Evolutionary conservation across 2,329 filamentous ascomycete genomes (phyloP), one percentile per base, ranked within the genome.

Genomic region (Alternaria arborescens): DNA sequence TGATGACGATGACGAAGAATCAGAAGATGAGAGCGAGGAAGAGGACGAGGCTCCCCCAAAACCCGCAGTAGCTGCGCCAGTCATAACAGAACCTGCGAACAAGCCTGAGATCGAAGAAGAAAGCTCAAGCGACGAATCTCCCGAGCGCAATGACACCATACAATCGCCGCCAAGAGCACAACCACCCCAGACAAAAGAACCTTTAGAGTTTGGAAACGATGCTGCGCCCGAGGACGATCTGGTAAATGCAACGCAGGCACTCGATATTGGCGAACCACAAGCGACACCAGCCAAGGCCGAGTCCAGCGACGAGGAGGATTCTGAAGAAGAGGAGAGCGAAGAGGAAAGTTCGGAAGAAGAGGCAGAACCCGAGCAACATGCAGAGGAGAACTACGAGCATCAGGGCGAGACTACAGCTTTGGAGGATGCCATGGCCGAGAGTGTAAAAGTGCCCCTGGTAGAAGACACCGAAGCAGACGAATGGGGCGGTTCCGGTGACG

Each of bases 341-440:
- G 67, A 69, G 4, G 67, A 66, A 40, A 53, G 56, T 20, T 61
- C 61, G 3, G 61, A 65, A 8, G 58, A 60, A 30, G 62, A 67
- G n/a, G 38, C 48, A 4, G 50, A 52, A 7, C 41, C 62, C 3
- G 66, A 67, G 24, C 67, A 70, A 34, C 68, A 68, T 22, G 65
- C 69, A 12, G 74, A 74, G 34, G 74, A 74, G 34, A 69, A 78
- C 41, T 84, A 84, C 64, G 82, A 84, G 58, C 79, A 82, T 60
- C 82, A 85, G 58, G 79, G 82, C 41, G 80, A 82, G 51, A 72
- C 72, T 0, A 81, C 81, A 5, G 71, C 79, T 10, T 68, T 84
- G 64, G 82, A 84, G 52, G 77, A 82, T 22, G 82, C 82, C 22
- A 69, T 82, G 24, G 75, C 79, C 20, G 82, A 84, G 53, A 80